phyloP scores from a whole-genome alignment of 1,284 basidiomycete genomes.

The Apiotrichum sp. region DNA sequence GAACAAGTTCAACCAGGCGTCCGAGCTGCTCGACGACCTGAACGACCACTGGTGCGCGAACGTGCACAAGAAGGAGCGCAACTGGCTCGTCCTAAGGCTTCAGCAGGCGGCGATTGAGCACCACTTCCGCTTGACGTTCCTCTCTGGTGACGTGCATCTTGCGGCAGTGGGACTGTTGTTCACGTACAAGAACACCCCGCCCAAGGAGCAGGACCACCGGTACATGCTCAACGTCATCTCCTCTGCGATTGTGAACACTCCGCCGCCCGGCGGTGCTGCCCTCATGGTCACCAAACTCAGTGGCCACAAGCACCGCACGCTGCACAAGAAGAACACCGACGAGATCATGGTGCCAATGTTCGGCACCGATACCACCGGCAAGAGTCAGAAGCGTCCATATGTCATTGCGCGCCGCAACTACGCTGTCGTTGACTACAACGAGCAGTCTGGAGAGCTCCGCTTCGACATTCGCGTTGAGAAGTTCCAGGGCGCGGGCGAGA shows the following conservation, averaged over 20 bases:
- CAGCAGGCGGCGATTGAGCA: slow-evolving; percentile 62
- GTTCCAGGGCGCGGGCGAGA: slow-evolving; percentile 68
- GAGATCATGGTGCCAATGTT: slow-evolving; percentile 87
- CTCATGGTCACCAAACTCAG: slow-evolving; percentile 73
- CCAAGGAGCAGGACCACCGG: slow-evolving; percentile 60
- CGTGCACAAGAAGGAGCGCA: slow-evolving; percentile 82
- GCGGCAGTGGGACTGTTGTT: slow-evolving; percentile 73
- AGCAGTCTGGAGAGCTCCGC: slow-evolving; percentile 59
- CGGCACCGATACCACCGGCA: slow-evolving; percentile 67
- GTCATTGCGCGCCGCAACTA: slow-evolving; percentile 73
- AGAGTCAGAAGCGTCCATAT: slow-evolving; percentile 35
- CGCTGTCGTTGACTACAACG: slow-evolving; percentile 66
- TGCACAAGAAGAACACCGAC: slow-evolving; percentile 60
- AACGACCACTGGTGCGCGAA: slow-evolving; percentile 87
- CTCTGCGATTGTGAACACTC: slow-evolving; percentile 52
- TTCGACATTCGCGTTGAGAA: slow-evolving; percentile 87
- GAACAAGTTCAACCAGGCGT: slow-evolving; percentile 83
- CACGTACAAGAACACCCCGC: slow-evolving; percentile 52
- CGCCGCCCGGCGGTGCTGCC: slow-evolving; percentile 70
- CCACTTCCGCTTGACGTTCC: slow-evolving; percentile 66
- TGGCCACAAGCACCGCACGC: slow-evolving; percentile 73
- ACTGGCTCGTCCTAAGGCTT: slow-evolving; percentile 74
- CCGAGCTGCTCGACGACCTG: slow-evolving; percentile 86
- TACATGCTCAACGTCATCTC: slow-evolving; percentile 71
- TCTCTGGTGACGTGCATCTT: slow-evolving; percentile 90